Conservation (phyloP, 495 filamentous ascomycete species). For the Penicillium dipodomyicola region DNA sequence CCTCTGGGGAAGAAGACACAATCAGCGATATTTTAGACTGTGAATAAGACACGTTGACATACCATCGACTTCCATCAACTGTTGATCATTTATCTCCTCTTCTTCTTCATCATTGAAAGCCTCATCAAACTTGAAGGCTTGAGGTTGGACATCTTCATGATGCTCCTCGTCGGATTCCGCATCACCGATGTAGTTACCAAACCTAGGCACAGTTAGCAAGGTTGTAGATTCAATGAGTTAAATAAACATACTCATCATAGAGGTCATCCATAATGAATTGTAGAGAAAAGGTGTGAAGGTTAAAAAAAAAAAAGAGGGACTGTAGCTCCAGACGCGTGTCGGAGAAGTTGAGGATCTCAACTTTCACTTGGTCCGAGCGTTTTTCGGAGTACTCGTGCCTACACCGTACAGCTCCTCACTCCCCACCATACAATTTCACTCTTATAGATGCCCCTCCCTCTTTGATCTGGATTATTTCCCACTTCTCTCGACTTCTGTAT, state of each 20-base stretch:
- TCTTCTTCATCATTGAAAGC: conserved; percentile 63
- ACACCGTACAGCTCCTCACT: conserved; percentile 37
- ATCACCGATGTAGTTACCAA: conserved; percentile 95
- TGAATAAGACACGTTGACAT: conserved; percentile 19
- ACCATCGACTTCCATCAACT: conserved; percentile 95
- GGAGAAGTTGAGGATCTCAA: conserved; percentile 23
- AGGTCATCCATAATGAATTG: conserved; percentile 69
- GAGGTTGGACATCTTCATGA: conserved; percentile 63
- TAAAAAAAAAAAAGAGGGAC: conserved; percentile 14
- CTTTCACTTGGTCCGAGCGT: conserved; percentile 32
- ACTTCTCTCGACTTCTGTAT: background rate
- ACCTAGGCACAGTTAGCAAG: conserved; percentile 50
- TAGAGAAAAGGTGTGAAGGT: conserved; percentile 1
- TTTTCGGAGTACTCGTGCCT: conserved; percentile 28
- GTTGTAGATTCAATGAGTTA: background rate
- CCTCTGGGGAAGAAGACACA: conserved; percentile 54
- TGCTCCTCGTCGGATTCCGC: conserved; percentile 86
- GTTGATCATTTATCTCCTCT: conserved; percentile 61
- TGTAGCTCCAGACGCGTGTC: conserved; percentile 19
- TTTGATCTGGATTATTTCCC: conserved; percentile 10
- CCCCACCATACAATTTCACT: conserved; percentile 16
- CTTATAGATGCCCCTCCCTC: conserved; percentile 15
- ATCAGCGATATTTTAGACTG: conserved; percentile 15
- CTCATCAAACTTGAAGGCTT: conserved; percentile 79
- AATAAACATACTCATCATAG: conserved; percentile 68